Evolutionary conservation across 192 early-diverging fungal species (phyloP), one percentile per base, ranked within the genome.

Genomic region (Entomortierella lignicola): DNA sequence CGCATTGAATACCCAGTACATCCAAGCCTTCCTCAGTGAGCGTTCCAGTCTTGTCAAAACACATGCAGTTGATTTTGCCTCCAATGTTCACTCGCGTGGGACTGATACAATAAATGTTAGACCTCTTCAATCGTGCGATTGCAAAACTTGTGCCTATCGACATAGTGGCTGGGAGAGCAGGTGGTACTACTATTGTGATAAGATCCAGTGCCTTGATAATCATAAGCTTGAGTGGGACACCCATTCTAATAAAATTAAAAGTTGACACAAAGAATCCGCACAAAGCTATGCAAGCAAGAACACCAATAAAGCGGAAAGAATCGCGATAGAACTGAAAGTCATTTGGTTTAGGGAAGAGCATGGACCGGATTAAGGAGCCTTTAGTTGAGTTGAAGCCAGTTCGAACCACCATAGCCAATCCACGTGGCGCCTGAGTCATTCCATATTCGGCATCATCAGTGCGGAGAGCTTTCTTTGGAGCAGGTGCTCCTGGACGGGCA

Each of bases 31-130:
- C 96, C 79, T 98, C 95, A 2, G 97, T 98, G 54, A 99, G 80
- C 7, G 97, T 99, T 3, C 97, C 97, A 2, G 97, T 99, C 82
- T 99, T 99, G 84, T 99, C 98, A 84, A 99, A 99, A 68, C 94
- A 96, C 90, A 96, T 97, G 29, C 95, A 91, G 69, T 98, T 93
- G 52, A 99, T 83, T 60, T 98, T 98, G 53, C 98, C 98, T 59
- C 95, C 94, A 39, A 99, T 93, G 66, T 98, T 99, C 43, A 99
- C 97, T 11, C 91, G 86, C 15, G 94, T 92, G 6, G 97, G 97
- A 42, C 91, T 92, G 63, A 94, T 97, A 77, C 97, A 99, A 83
- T 93, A 98, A 32, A 99, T 97, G 25, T 90, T 87, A 20, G 82
- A 64, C 50, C 88, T 87, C 52, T 92, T 91, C 53, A 99, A 83